Evolutionary conservation across 208 protist genomes (phyloP), one percentile per base, ranked within the genome.

Genomic region (Trypanosoma lewisi): DNA sequence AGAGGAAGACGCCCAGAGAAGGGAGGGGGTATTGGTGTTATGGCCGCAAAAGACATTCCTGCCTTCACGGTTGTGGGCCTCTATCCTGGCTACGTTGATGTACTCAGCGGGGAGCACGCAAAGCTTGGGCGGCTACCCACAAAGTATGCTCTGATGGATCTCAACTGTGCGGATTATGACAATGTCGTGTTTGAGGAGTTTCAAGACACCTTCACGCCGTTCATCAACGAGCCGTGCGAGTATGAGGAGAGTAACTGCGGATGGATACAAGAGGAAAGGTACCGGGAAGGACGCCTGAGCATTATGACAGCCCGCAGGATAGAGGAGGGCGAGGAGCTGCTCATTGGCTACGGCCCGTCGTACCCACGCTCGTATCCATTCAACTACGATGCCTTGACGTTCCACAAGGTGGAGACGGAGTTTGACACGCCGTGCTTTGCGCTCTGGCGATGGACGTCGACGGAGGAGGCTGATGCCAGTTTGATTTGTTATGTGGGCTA

Each of bases 101-200:
- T 60, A 21, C 27, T 89, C 33, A 80, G 82, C 44, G 88, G 85
- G 14, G 85, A 94, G 49, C 88, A 92, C n/a, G 69, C 67, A 5
- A 94, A 94, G 63, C 48, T 78, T 21, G 85, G 85, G 17, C 71
- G 88, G 2, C 84, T 82, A 25, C 37, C 64, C 14, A 69, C 85
- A 2, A 89, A 82, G 34, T 94, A 94, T 42, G 78, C 88, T 9
- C 49, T 94, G 51, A 85, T 91, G 79, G 85, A 89, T 39, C 74
- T 91, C 34, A 94, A 94, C 67, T 94, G 88, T 34, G 88, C 88
- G 17, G 75, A 94, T 67, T 92, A 82, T 56, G 89, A 79, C 47
- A 94, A 94, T 47, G 69, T 83, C 7, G 88, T 94, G 7, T 94
- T 94, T 79, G 73, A 82, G 12, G 85, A 94, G 71, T 73, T 94